Evolutionary conservation across 202 grass and related monocot species (phyloP).

Genomic region (Digitaria exilis): DNA sequence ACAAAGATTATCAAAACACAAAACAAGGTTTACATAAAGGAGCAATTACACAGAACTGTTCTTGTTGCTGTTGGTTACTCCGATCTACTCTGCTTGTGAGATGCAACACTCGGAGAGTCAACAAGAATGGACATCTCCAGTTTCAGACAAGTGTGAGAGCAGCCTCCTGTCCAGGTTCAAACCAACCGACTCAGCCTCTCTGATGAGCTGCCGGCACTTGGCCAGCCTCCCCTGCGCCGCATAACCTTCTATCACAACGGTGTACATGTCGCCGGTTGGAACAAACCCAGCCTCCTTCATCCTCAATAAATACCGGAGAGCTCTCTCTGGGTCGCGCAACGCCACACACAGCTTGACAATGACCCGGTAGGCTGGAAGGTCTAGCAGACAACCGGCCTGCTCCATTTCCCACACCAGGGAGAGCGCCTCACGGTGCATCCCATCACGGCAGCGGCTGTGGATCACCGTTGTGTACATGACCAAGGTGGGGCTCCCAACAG

Average conservation of each 20-base stretch:
- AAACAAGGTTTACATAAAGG: neutral
- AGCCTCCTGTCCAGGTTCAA: conserved; percentile 62
- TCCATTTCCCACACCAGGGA: conserved; percentile 92
- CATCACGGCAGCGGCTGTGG: conserved; percentile 63
- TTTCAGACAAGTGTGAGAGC: conserved; percentile 39
- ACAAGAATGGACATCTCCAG: neutral
- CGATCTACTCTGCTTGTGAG: neutral
- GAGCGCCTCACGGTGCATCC: conserved; percentile 66
- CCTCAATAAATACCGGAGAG: conserved; percentile 60
- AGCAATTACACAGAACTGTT: neutral
- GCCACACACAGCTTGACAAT: conserved; percentile 67
- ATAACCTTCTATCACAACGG: conserved; percentile 58
- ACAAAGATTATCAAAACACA: neutral
- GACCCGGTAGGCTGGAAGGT: conserved; percentile 84
- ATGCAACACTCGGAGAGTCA: neutral
- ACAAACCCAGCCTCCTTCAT: conserved; percentile 76
- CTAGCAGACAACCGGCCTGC: conserved; percentile 59
- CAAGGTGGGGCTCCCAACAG: conserved; percentile 38
- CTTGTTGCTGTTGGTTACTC: neutral
- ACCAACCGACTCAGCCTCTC: conserved; percentile 57
- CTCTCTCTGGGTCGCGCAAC: conserved; percentile 64
- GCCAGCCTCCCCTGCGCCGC: conserved; percentile 51
- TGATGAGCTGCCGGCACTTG: conserved; percentile 67
- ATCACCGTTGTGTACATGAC: conserved; percentile 94
- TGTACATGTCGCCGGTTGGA: conserved; percentile 70